Conservation (phyloP, 1,139 yeast genomes). For the Kodamaea sp. region DNA sequence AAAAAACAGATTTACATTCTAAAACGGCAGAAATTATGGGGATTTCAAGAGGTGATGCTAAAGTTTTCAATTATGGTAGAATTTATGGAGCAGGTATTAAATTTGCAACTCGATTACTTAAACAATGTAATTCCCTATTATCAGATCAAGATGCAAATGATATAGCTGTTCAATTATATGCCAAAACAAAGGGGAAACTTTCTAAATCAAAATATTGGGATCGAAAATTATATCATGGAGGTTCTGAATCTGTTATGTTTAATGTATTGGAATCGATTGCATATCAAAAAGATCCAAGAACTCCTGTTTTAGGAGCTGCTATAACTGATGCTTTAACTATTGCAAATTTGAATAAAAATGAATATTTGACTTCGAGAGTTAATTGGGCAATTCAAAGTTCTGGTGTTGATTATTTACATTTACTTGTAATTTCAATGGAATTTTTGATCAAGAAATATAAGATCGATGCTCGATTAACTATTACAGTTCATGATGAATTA, state of each 20-base stretch:
- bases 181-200: conserved; percentile 75
- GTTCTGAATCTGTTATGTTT: conserved; percentile 89
- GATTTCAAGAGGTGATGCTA: conserved; percentile 87
- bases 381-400: conserved; percentile 99
- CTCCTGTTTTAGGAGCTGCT: conserved; percentile 92
- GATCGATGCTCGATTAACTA: conserved; percentile 73
- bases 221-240: conserved; percentile 71
- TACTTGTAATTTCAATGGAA: conserved; percentile 84
- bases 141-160: conserved; percentile 66
- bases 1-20: conserved; percentile 92
- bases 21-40: conserved; percentile 89
- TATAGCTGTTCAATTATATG: conserved; percentile 67
- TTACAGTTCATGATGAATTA: conserved; percentile 95
- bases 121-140: conserved; percentile 73
- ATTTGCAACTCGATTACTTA: conserved; percentile 77
- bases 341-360: conserved; percentile 58
- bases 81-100: conserved; percentile 96
- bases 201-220: conserved; percentile 25
- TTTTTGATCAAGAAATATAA: conserved; percentile 62
- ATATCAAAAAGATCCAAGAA: conserved; percentile 73
- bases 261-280: conserved; percentile 88
- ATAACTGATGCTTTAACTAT: conserved; percentile 80
- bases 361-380: conserved; percentile 83
- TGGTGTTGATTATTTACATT: conserved; percentile 93
- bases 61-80: conserved; percentile 92